A percentile compares a stretch with the other conserved stretches of the same genome.
These are phyloP conservation scores for Pseudoneurospora amorphoporcata DNA, from an alignment of 495 filamentous ascomycete species.

Conservation along the genomic window DNA sequence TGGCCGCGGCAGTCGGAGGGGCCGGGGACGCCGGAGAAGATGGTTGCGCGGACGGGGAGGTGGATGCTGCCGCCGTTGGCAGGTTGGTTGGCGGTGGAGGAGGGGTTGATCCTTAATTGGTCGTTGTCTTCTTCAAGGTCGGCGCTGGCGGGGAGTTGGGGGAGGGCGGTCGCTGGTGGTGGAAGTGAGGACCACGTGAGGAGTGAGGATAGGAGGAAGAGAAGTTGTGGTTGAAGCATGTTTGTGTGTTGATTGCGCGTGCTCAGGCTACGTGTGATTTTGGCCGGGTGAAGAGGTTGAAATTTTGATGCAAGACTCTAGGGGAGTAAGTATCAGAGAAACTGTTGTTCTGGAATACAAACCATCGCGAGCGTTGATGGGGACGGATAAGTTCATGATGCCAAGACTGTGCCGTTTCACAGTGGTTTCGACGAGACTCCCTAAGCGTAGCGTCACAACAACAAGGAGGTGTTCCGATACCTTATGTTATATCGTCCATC, in stretches of 20 bases:
- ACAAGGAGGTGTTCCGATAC: not conserved
- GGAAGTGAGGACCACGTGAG: not conserved
- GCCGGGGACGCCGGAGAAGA: conserved; percentile 30
- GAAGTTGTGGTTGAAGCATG: not conserved
- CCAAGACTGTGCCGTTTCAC: not conserved
- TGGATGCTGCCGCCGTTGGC: not conserved
- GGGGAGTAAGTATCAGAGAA: not conserved
- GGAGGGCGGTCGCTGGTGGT: not conserved
- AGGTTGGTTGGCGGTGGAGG: conserved; percentile 10
- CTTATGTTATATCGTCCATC: not conserved
- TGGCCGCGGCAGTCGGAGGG: conserved; percentile 27
- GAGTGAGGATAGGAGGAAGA: not conserved
- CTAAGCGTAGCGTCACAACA: not conserved
- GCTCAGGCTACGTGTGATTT: not conserved
- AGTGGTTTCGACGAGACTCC: not conserved
- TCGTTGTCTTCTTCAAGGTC: conserved; percentile 20
- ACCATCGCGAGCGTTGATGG: not conserved
- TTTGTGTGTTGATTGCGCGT: not conserved
- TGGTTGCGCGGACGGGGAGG: conserved; percentile 22
- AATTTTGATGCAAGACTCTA: not conserved
- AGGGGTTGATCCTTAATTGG: conserved; percentile 26
- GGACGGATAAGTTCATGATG: not conserved
- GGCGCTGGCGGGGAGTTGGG: conserved; percentile 11
- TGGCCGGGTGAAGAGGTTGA: not conserved
- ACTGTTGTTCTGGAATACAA: not conserved